A percentile compares a stretch with the other conserved stretches of the same genome.
Evolutionary conservation across 2,329 filamentous ascomycete species (phyloP).

Genomic region (Fusarium haematococcum): DNA sequence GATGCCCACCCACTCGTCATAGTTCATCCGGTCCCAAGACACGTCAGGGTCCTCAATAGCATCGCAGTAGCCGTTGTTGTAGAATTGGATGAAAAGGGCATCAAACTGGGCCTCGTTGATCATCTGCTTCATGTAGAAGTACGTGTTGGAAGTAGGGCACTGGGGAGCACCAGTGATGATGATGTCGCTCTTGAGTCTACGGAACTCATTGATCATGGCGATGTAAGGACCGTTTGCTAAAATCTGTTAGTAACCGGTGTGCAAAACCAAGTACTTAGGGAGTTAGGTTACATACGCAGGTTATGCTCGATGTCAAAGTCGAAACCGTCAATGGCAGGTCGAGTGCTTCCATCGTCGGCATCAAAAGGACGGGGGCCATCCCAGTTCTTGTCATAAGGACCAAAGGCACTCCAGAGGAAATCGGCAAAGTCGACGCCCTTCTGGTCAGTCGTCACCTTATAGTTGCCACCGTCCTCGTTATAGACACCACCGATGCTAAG

Average conservation of each 20-base stretch:
- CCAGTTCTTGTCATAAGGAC: conserved; percentile 49
- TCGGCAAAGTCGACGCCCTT: conserved; percentile 53
- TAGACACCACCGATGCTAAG: conserved; percentile 55
- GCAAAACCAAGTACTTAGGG: neutral
- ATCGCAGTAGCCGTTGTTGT: conserved; percentile 59
- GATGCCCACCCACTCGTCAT: conserved; percentile 54
- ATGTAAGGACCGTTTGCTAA: conserved; percentile 53
- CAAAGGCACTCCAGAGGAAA: conserved; percentile 54
- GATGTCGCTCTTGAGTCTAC: conserved; percentile 45
- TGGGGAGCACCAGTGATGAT: conserved; percentile 60
- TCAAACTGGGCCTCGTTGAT: conserved; percentile 57
- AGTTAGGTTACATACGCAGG: conserved; percentile 43
- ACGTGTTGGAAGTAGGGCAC: conserved; percentile 49
- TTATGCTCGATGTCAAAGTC: conserved; percentile 56
- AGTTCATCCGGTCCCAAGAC: conserved; percentile 55
- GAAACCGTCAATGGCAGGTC: conserved; percentile 54
- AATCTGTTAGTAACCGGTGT: conserved; percentile 1
- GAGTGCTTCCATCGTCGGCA: conserved; percentile 34
- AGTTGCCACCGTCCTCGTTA: conserved; percentile 45
- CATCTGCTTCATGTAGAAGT: conserved; percentile 51
- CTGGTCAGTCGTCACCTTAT: conserved; percentile 45
- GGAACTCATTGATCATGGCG: conserved; percentile 53
- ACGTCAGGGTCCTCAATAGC: conserved; percentile 45
- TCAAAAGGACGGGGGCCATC: conserved; percentile 56
- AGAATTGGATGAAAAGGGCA: conserved; percentile 61